Evolutionary conservation across 208 protist species (phyloP), one percentile per base, ranked within the genome.

Genomic region (Strigomonas galati): DNA sequence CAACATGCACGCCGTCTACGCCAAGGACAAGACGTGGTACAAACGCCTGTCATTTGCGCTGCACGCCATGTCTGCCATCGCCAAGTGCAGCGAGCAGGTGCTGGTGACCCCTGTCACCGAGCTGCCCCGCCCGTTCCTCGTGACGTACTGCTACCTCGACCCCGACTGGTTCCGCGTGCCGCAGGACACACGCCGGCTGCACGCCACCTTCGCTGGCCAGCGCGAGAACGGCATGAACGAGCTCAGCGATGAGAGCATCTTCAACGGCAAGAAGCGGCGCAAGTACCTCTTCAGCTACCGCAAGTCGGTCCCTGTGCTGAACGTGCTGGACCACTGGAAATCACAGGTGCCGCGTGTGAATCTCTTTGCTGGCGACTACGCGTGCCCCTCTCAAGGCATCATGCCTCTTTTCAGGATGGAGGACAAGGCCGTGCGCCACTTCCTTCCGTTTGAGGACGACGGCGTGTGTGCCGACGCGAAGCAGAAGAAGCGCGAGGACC

Each of bases 281-380:
- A 21, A 23, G 7, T 71, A 61, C 49, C 58, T 49, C 3, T 71
- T 71, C 37, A 27, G 55, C 24, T 71, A 65, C 43, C 56, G 66
- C 3, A 58, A 57, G 66, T 51, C 19, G 15, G 54, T 48, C 15
- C 30, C 66, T 0, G 46, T 57, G 19, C 7, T 63, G 10, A 43
- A 32, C n/a, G 46, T 52, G 17, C 40, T 35, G 17, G 58, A 69
- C 27, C 19, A 40, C 1, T 71, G 68, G 58, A 7, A 17, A 14
- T 32, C 48, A 0, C 21, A 49, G 1, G 35, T 53, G 32, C 63
- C 69, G 14, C 49, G 28, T 1, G 27, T 71, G 37, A 85, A 85
- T 61, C 40, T 81, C 10, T 79, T 85, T 52, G 72, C 75, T 10
- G 72, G 79, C 3, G 67, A 67, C 54, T 57, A 72, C 32, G 65